Base-by-base conservation (phyloP, 345 rosid species). In the Gossypium stocksii region DNA sequence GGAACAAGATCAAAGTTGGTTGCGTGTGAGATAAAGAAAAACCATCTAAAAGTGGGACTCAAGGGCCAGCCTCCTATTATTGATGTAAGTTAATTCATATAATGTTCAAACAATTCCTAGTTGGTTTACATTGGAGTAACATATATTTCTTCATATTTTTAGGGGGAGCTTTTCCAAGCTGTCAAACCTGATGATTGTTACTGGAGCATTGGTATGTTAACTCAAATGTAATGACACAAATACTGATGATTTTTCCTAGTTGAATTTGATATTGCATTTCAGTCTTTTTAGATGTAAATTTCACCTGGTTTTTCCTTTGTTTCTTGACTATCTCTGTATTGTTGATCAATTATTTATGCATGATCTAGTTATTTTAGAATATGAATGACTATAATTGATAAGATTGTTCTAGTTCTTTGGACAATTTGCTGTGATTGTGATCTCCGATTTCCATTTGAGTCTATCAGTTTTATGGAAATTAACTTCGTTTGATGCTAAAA, bases 141-240 rank as follows among this genome's bases (percentile, higher is more conserved):
- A 6, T 58, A 48, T 58, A 27, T 29, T 38, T 14, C n/a, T n/a
- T 23, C 70, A 16, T 52, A 20, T 80, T 56, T 69, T 19, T 79
- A 95, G 99, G 97, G 95, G 53, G 95, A 91, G 53, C 89, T 89
- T 52, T 80, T 77, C 82, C 80, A 84, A 70, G 61, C 82, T 59
- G 80, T 94, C 69, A 94, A 87, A 83, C 92, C 90, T 51, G 97
- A 92, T 71, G 98, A 92, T 77, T 87, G 93, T 76, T 92, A 87
- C 66, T 94, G 98, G 98, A 94, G 95, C 81, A 83, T 91, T 72
- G 98, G 99, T 93, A 87, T 57, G 83, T 78, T 70, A 38, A 43
- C 23, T 68, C 11, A 10, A 48, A 38, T 20, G 57, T 38, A 59
- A 64, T 17, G 23, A 43, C 51, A 29, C 6, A 48, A 20, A 48